phyloP scores from a whole-genome alignment of 83 land plant genomes.

The Picea mariana region DNA sequence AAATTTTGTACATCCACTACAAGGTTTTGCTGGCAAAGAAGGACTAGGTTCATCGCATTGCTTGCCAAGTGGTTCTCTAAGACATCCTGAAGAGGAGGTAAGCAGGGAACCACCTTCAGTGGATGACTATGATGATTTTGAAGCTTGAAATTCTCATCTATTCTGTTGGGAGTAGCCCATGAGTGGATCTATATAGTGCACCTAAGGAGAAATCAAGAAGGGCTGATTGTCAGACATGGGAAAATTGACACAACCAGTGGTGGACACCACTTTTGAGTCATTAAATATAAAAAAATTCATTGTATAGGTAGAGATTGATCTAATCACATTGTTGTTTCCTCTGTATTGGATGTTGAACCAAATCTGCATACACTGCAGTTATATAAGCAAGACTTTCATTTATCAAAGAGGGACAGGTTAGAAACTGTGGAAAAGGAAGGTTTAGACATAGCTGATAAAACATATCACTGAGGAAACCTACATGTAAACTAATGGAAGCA shows the following conservation, averaged over 20 bases:
- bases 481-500: background rate
- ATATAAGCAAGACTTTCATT: background rate
- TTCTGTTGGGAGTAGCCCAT: slow-evolving; percentile 46
- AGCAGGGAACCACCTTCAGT: too few relatives aligned
- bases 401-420: background rate
- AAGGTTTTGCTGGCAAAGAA: too few relatives aligned
- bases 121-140: slow-evolving; percentile 16
- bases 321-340: background rate
- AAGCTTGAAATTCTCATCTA: slow-evolving; percentile 54
- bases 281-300: background rate
- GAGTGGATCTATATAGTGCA: slow-evolving; percentile 45
- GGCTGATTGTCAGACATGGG: background rate
- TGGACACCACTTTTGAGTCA: background rate
- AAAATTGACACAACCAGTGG: background rate
- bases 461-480: background rate
- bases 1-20: too few relatives aligned
- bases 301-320: background rate
- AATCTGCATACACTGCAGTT: background rate
- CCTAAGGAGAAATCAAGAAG: background rate
- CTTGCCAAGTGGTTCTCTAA: too few relatives aligned
- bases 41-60: too few relatives aligned
- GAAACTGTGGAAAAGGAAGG: background rate
- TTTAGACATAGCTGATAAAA: background rate
- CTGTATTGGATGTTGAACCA: background rate
- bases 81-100: too few relatives aligned